Base-by-base conservation (phyloP, 2,329 filamentous ascomycete genomes). In the Periconia sp. region DNA sequence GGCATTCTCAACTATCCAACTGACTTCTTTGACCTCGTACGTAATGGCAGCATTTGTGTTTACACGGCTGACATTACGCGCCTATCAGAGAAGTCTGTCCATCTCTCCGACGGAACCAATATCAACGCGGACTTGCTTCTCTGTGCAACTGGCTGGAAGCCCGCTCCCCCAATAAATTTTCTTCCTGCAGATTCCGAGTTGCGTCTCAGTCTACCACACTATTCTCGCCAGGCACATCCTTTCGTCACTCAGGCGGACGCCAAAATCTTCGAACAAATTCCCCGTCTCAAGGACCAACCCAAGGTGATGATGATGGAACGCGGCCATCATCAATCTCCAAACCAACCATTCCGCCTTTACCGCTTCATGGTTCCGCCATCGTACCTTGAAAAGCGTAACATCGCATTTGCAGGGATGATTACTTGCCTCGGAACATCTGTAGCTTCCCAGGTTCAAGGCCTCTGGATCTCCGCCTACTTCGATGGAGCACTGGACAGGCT, bases 381-480 rank as follows among this genome's bases (percentile, higher is more conserved):
- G 2, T 11, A 3, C 17, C 41, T 42, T 19, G 14, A n/a, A 19
- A n/a, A 42, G 13, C 13, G 41, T 5, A 17, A n/a, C 14, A 42
- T 42, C 17, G 41, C 14, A 6, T 42, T 42, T 19, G 41, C 41
- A 11, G 41, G 41, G 8, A 27, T 27, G 23, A 27, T 27, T 8
- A 27, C 23, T 8, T 27, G 23, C 23, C 23, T 27, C 23, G 66
- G 68, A 2, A 76, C 73, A 0, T 65, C 71, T 1, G 65, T 70
- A 14, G 69, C 71, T 44, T 71, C 74, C 3, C 64, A 71, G 13
- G 59, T 69, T 0, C 74, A 78, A 61, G 74, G 66, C 1, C 67
- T 77, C 1, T 78, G 76, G 76, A 75, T 88, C 31, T 78, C 79
- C 0, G 87, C 88, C 0, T 91, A 85, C 66, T 81, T 92, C 31